Evolutionary conservation across 176 grass and related monocot species (phyloP), one percentile per base, ranked within the genome.

Genomic region (Oryza brachyantha): DNA sequence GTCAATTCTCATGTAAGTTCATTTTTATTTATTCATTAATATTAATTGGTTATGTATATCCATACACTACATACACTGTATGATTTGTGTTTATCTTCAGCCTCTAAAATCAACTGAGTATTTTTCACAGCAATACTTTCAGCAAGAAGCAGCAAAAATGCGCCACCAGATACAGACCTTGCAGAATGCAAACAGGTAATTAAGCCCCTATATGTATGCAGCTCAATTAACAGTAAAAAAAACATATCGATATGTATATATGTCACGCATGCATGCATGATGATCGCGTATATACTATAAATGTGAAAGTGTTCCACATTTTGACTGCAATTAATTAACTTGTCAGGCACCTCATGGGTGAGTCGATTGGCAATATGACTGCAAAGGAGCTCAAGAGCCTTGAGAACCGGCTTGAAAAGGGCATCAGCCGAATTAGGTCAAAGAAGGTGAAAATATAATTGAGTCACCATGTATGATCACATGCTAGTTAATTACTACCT

Each of bases 321-420:
- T 57, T 24, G 22, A 55, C 22, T 55, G 52, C 7, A 55, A 55
- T 22, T 40, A 55, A 55, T 22, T 40, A 64, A 79, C 16, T 29
- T 74, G 68, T 37, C 87, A 97, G 93, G 63, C 82, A 97, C 80
- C 76, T 90, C 36, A 77, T 82, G 85, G 93, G 93, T 59, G 90
- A 97, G 31, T 85, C 82, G 36, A 70, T 90, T 81, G 83, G 85
- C 59, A 86, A 88, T 36, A 76, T 97, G 79, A 90, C 84, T 38
- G 48, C 75, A 34, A 97, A 90, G 76, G 93, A 97, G 79, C 90
- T 97, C 41, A 97, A 90, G 76, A 78, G 74, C 54, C 74, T 97
- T 13, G 90, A 97, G 40, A 84, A 40, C 68, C 87, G 85, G 77
- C 82, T 97, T 68, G 90, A 93, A 84, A 90, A 64, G 74, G 88